Evolutionary conservation across 352 stramenopile genomes (phyloP).

Genomic region (Sclerospora graminicola): DNA sequence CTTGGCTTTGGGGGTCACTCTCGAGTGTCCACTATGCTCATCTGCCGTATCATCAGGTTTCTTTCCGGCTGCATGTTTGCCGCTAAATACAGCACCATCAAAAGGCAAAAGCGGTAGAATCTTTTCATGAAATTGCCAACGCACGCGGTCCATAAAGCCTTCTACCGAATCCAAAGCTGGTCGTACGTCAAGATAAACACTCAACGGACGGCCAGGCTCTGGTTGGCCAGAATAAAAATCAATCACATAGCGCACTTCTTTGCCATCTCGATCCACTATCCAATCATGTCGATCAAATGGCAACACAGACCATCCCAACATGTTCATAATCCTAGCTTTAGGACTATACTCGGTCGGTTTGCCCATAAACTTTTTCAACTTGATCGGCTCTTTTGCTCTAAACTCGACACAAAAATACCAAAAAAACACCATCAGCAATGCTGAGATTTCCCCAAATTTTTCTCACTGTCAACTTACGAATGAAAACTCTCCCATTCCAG

Average conservation of each 20-base stretch:
- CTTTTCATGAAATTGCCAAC: constrained; percentile 76
- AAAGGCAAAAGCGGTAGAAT: constrained; percentile 65
- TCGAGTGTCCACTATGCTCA: constrained; percentile 19
- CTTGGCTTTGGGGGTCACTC: constrained; percentile 25
- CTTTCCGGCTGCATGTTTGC: background rate
- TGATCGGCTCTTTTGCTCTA: constrained; percentile 44
- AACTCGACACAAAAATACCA: background rate
- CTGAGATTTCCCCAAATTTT: background rate
- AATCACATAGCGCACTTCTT: constrained; percentile 96
- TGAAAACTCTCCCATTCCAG: constrained; percentile 86
- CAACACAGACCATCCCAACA: constrained; percentile 79
- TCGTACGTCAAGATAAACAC: constrained; percentile 94
- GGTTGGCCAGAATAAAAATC: constrained; percentile 97
- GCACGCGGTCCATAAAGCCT: constrained; percentile 59
- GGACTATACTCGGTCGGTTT: constrained; percentile 91
- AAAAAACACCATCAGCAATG: background rate
- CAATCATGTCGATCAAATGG: constrained; percentile 99
- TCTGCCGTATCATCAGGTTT: constrained; percentile 1
- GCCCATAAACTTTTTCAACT: constrained; percentile 92
- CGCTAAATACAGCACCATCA: constrained; percentile 34
- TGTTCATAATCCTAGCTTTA: constrained; percentile 89
- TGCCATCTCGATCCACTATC: constrained; percentile 88
- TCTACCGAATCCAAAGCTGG: constrained; percentile 90
- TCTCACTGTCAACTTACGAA: constrained; percentile 18
- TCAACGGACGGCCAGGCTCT: constrained; percentile 64